Evolutionary conservation across 2,329 filamentous ascomycete genomes (phyloP).

Genomic region (Diaporthe sp.): DNA sequence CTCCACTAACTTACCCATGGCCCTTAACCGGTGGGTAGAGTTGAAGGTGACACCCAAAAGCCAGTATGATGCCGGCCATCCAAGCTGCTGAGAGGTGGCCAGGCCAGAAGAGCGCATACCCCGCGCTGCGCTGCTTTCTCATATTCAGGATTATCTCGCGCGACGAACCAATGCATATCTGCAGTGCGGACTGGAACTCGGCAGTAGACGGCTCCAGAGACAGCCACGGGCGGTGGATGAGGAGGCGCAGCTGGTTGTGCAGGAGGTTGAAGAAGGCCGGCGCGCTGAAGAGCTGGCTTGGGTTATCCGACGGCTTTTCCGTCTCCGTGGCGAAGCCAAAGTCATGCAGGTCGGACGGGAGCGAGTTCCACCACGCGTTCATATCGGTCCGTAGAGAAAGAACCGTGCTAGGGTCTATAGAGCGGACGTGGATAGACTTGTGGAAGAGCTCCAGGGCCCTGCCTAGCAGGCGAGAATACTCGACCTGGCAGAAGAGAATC

Average conservation of each 20-base stretch:
- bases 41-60: background rate
- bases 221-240: background rate
- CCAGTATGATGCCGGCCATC: conserved; percentile 2
- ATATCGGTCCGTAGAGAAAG: background rate
- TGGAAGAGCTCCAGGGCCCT: background rate
- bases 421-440: background rate
- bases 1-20: background rate
- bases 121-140: background rate
- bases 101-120: background rate
- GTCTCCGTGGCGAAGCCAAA: background rate
- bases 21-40: background rate
- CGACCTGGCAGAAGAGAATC: background rate
- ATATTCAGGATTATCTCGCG: background rate
- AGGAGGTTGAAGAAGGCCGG: background rate
- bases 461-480: background rate
- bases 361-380: conserved; percentile 4
- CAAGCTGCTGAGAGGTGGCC: background rate
- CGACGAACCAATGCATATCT: background rate
- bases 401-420: background rate
- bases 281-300: background rate
- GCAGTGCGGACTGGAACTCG: background rate
- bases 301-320: background rate
- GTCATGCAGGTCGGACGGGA: background rate
- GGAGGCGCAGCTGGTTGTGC: background rate
- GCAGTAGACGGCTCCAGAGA: background rate